These are phyloP conservation scores for Fusarium haematococcum DNA, from an alignment of 2,329 filamentous ascomycete species.

Conservation along the genomic window DNA sequence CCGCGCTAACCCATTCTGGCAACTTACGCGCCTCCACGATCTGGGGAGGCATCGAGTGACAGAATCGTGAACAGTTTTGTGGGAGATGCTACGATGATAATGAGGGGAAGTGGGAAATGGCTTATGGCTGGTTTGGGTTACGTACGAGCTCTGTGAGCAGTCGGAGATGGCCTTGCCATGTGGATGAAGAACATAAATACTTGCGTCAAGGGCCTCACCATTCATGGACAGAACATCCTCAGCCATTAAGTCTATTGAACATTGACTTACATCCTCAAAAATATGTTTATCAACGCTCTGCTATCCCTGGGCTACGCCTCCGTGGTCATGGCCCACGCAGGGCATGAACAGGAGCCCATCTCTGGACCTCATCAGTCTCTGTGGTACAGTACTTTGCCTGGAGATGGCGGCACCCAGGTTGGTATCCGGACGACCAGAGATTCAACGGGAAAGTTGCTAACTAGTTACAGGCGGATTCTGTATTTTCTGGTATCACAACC, in stretches of 20 bases:
- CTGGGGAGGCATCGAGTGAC: neutral
- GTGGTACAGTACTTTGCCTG: slow-evolving; percentile 87
- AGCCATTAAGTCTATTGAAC: neutral
- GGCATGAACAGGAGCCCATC: slow-evolving; percentile 70
- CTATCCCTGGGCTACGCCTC: slow-evolving; percentile 59
- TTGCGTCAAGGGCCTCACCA: neutral
- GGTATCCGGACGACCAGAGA: neutral
- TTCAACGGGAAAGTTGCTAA: neutral
- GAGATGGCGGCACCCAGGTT: slow-evolving; percentile 86
- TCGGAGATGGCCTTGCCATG: neutral
- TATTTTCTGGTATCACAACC: slow-evolving; percentile 89
- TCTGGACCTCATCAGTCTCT: slow-evolving; percentile 78
- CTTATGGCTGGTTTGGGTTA: neutral
- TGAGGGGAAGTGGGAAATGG: neutral
- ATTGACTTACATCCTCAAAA: neutral
- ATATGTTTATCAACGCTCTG: slow-evolving; percentile 47
- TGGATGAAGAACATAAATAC: neutral
- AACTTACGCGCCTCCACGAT: slow-evolving; percentile 32
- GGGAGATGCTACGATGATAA: neutral
- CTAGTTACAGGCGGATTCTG: slow-evolving; percentile 76
- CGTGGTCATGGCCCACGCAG: slow-evolving; percentile 68
- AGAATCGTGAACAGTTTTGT: neutral
- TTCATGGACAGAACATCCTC: neutral
- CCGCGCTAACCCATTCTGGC: slow-evolving; percentile 29
- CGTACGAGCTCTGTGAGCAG: neutral